Percentiles rank a stretch among this genome's conserved stretches.
Evolutionary conservation across 352 stramenopile genomes (phyloP).

Genomic region (Phytophthora nicotianae): DNA sequence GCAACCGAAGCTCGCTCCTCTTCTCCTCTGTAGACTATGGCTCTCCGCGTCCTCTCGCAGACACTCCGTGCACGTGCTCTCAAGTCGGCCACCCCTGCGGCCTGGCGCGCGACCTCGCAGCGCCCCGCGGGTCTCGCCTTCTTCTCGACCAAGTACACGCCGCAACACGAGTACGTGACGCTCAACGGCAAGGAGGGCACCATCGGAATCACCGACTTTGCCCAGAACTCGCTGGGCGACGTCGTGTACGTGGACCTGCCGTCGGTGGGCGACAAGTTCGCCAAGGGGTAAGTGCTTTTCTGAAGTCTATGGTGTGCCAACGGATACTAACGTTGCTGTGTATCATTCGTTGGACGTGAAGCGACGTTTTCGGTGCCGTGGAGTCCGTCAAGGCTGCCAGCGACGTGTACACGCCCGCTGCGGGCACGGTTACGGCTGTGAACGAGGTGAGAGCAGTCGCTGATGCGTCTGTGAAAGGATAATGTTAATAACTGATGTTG

Average conservation of each 20-base stretch:
- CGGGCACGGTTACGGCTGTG: constrained; percentile 92
- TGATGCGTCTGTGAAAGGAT: not conserved
- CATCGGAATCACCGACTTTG: constrained; percentile 98
- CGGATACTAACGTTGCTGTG: constrained; percentile 17
- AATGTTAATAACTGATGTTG: constrained; percentile 10
- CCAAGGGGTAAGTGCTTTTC: constrained; percentile 82
- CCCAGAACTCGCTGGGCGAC: constrained; percentile 96
- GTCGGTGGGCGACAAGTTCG: constrained; percentile 92
- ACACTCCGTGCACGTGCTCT: constrained; percentile 45
- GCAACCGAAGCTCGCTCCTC: constrained; percentile 9
- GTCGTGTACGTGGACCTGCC: constrained; percentile 98
- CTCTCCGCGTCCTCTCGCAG: constrained; percentile 66
- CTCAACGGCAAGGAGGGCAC: constrained; percentile 84
- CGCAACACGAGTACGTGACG: constrained; percentile 86
- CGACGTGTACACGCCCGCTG: constrained; percentile 96
- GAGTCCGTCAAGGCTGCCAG: constrained; percentile 99
- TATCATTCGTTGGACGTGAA: constrained; percentile 38
- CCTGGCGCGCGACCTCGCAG: constrained; percentile 49
- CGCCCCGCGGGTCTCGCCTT: constrained; percentile 42
- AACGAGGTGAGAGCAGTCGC: constrained; percentile 81
- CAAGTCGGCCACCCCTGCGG: constrained; percentile 16
- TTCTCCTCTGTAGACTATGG: constrained; percentile 33
- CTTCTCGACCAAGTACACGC: constrained; percentile 89
- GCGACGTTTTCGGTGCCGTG: constrained; percentile 95
- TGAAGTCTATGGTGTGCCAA: not conserved